Conservation (phyloP, 2,329 filamentous ascomycete species). For the Blastomyces silverae region DNA sequence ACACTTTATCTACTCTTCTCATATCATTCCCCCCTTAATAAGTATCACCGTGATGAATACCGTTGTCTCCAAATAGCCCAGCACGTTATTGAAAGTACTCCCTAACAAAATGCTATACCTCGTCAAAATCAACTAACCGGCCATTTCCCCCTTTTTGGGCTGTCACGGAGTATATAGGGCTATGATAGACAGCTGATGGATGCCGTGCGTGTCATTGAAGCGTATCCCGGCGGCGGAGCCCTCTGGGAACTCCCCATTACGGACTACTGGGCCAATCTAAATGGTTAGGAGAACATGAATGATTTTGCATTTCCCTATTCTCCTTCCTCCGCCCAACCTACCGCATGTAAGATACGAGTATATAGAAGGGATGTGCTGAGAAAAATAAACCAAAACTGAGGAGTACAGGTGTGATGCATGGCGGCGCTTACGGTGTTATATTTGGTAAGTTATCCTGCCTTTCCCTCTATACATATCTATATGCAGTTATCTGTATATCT, state of each 20-base stretch:
- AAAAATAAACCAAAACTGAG: not conserved
- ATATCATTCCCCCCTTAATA: too few species aligned
- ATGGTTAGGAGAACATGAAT: conserved; percentile 19
- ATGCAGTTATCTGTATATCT: not conserved
- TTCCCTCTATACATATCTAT: not conserved
- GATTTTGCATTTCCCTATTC: not conserved
- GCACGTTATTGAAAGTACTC: not conserved
- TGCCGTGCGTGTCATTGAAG: conserved; percentile 25
- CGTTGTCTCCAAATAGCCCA: not conserved
- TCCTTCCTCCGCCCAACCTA: not conserved
- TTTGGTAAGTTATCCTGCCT: conserved; percentile 51
- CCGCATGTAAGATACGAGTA: not conserved
- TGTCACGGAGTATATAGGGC: conserved; percentile 18
- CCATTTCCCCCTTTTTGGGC: not conserved
- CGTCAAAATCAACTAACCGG: not conserved
- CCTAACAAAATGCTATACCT: not conserved
- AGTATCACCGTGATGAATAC: too few species aligned
- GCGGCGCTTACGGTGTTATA: conserved; percentile 62
- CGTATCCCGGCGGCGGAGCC: conserved; percentile 22
- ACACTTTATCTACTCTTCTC: not conserved
- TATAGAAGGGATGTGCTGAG: not conserved
- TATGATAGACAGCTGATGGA: conserved; percentile 26
- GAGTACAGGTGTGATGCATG: conserved; percentile 26
- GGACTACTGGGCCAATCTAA: conserved; percentile 26
- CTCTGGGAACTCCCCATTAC: conserved; percentile 25